Base-by-base conservation (phyloP, 176 grass and related monocot species). In the Ananas comosus region DNA sequence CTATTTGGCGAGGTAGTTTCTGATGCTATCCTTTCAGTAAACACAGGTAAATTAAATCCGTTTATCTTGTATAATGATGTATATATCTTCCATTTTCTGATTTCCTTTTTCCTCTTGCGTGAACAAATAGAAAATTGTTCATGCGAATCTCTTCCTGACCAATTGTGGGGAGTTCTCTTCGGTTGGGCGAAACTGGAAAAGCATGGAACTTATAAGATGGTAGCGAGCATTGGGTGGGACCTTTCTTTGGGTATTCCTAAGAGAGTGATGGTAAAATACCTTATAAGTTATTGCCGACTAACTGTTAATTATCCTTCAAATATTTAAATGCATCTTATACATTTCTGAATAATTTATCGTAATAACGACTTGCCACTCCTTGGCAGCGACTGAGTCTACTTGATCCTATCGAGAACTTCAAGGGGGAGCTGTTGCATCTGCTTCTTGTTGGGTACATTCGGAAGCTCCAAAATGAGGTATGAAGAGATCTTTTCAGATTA, bases 181-280 rank as follows among this genome's bases (percentile, higher is more conserved):
- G 86, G 92, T 74, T 96, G 92, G 92, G 81, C 69, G 51, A 81
- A 96, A 64, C 71, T 78, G 49, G 80, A 91, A 85, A 28, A 21
- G 10, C 70, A 59, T 56, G 81, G 78, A 64, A 53, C 88, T 23
- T 81, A 50, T 65, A 91, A 87, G 71, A 79, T 70, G 11, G 64
- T 96, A 8, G 61, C 91, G 51, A 54, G 70, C 83, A 86, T 69
- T 76, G 92, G 88, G 47, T 96, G 92, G 88, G 81, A 96, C 69
- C 59, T 81, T 77, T 91, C 81, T 23, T 70, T 33, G 13, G 19
- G 12, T 42, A 64, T 29, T 66, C 49, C 69, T 13, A 83, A 85
- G 69, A 87, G 88, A 91, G 65, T 85, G 7, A 87, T 74, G 81
- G 92, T 91, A 56, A 42, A 5, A 83, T 83, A 70, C 66, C 48